These are phyloP conservation scores for Solanum paucissectum DNA, from an alignment of 257 asterid genomes.

Conservation along the genomic window DNA sequence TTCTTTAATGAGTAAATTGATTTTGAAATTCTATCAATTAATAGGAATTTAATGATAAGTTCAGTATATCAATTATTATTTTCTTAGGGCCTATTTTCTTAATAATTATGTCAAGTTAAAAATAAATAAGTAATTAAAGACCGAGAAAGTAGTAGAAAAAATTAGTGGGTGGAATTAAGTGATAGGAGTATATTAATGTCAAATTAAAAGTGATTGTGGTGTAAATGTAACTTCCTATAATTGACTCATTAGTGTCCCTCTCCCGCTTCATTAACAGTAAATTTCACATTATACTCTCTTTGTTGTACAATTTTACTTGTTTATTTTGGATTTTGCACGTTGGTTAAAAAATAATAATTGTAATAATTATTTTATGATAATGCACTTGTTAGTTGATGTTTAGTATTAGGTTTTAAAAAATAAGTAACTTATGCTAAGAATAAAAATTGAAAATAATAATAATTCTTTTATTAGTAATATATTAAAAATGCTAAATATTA, in stretches of 20 bases:
- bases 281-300: background rate
- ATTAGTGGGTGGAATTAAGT: background rate
- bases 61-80: no score
- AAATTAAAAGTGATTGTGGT: background rate
- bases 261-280: background rate
- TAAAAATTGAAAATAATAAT: no score
- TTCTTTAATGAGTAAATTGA: no score
- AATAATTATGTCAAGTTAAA: no score
- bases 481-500: background rate
- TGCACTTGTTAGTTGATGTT: no score
- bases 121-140: no score
- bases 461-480: background rate
- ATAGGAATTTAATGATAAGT: no score
- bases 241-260: background rate
- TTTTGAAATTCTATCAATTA: no score
- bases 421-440: no score
- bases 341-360: no score
- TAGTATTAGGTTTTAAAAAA: background rate
- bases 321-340: rapidly evolving
- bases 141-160: background rate
- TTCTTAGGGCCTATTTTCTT: no score
- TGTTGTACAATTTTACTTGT: background rate
- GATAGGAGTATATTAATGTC: background rate
- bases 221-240: background rate
- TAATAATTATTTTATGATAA: no score